Conservation (phyloP, 23 red algal species). For the Pyropia yezoensis region DNA sequence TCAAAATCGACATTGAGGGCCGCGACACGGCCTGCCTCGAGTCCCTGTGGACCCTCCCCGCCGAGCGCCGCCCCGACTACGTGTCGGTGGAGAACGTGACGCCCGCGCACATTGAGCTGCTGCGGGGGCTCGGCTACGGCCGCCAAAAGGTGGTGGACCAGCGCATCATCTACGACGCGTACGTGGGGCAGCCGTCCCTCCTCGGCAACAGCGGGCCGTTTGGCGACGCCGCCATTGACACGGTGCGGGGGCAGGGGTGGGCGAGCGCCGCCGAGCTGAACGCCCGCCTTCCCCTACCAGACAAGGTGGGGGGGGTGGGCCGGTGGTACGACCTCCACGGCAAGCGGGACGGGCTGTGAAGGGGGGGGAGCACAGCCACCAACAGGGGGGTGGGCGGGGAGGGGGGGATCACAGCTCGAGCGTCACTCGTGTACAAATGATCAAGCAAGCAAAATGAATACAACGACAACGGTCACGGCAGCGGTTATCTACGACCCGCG, state of each 20-base stretch:
- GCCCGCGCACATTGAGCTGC: slow-evolving; percentile 13
- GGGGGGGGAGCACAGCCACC: no score
- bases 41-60: slow-evolving; percentile 13
- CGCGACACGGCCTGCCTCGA: slow-evolving; percentile 23
- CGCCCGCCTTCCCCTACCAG: slow-evolving; percentile 14
- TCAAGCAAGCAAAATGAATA: no score
- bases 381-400: no score
- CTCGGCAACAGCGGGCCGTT: slow-evolving; percentile 24
- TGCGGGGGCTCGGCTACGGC: slow-evolving; percentile 16
- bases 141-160: slow-evolving; percentile 30
- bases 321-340: slow-evolving; percentile 49
- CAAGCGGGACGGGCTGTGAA: no score
- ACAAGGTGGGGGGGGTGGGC: slow-evolving; percentile 2
- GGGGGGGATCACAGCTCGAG: no score
- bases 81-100: slow-evolving; percentile 33
- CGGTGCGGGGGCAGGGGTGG: slow-evolving; percentile 19
- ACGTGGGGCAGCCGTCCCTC: slow-evolving; percentile 2
- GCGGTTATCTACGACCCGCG: no score
- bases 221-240: slow-evolving; percentile 34
- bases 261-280: slow-evolving; percentile 12
- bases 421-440: no score
- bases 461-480: no score
- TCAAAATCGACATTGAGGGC: slow-evolving; percentile 45
- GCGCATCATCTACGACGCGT: slow-evolving; percentile 3
- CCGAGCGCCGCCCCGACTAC: slow-evolving; percentile 15